A percentile compares a stretch with the other conserved stretches of the same genome.
Evolutionary conservation across 192 early-diverging fungal species (phyloP).

Genomic region (Entrophospora sp.): DNA sequence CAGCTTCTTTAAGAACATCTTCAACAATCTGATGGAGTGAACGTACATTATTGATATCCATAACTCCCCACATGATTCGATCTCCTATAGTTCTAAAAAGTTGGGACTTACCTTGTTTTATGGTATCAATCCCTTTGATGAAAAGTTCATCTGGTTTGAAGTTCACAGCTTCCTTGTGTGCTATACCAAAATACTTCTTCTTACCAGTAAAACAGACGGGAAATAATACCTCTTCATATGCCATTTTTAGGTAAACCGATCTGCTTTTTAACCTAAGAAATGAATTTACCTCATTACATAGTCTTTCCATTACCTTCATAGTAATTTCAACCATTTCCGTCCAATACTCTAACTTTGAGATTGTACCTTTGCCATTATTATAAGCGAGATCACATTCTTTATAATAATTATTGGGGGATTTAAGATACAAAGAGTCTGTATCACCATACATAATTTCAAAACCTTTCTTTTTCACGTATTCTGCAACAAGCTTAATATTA

Average conservation of each 20-base stretch:
- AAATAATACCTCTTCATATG: constrained; percentile 12
- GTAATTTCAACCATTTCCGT: constrained; percentile 11
- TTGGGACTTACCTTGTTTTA: not conserved
- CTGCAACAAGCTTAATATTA: constrained; percentile 2
- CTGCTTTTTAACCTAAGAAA: not conserved
- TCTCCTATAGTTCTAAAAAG: not conserved
- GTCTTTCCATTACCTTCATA: not conserved
- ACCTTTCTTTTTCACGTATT: not conserved
- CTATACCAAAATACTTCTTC: not conserved
- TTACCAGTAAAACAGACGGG: constrained; percentile 8
- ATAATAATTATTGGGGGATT: not conserved
- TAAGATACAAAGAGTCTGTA: constrained; percentile 13
- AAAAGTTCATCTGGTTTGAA: constrained; percentile 10
- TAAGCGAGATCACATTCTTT: not conserved
- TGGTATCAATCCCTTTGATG: not conserved
- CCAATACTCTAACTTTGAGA: not conserved
- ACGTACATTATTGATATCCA: not conserved
- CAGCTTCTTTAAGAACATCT: not conserved
- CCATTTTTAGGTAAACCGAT: constrained; percentile 1
- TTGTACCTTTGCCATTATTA: not conserved
- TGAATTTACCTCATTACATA: not conserved
- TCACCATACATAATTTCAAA: not conserved
- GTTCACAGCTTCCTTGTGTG: not conserved
- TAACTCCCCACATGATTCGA: not conserved
- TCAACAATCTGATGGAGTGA: not conserved